Evolutionary conservation across 164 flowering plant genomes (phyloP), one percentile per base, ranked within the genome.

Genomic region (Buxus sempervirens): DNA sequence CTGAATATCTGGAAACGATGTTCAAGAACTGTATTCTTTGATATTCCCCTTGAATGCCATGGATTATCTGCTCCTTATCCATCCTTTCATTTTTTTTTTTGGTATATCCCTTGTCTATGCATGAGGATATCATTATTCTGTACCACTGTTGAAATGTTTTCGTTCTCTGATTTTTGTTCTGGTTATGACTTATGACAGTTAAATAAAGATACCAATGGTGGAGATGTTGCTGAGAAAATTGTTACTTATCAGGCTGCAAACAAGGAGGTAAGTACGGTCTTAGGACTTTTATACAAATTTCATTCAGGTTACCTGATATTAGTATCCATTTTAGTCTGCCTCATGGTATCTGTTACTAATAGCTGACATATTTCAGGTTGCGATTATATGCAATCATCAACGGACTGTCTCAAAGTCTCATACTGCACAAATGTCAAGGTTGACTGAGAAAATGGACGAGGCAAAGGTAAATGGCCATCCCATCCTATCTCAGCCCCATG

Each of bases 351-450:
- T 55, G 24, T 56, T 69, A 16, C 61, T 59, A 20, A 66, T 25
- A 23, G 63, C 18, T 28, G 24, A 25, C 19, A 60, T 57, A 22
- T 63, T 84, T 67, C 83, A 96, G 99, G 99, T 96, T 76, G 98
- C 99, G 42, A 96, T 96, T 61, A 90, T 96, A 48, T 96, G 99
- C 76, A 96, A 96, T 77, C 99, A 96, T 85, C 99, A 96, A 70
- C 95, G 98, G 23, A 82, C 75, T 78, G 85, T 89, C 49, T 93
- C 99, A 51, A 96, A 93, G 83, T 78, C 91, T 64, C 98, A 93
- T 66, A 58, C 57, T 75, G 82, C 89, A 54, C 97, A 91, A 77
- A 91, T 96, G 89, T 49, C 74, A 19, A 88, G 73, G 57, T 79
- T 96, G 82, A 71, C 63, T 54, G 96, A 85, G 77, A 96, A 89